Evolutionary conservation across 2,329 filamentous ascomycete species (phyloP).

Genomic region (Elsinoe australis): DNA sequence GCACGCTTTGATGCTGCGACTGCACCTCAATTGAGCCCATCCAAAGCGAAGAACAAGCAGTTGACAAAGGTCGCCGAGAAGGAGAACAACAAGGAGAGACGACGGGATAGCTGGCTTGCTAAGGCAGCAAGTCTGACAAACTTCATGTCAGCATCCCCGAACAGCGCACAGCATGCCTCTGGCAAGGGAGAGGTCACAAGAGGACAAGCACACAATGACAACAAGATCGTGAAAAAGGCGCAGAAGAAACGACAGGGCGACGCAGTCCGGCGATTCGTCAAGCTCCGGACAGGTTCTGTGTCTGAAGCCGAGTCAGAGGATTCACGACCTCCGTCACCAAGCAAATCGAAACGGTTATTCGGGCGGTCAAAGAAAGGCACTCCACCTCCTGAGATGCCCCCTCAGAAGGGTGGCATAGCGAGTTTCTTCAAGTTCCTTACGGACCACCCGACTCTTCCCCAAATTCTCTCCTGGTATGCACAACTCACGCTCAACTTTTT

Average conservation of each 20-base stretch:
- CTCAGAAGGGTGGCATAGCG: conserved; percentile 28
- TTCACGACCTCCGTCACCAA: neutral
- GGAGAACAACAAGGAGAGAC: conserved; percentile 26
- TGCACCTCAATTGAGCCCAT: conserved; percentile 26
- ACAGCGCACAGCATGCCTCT: conserved; percentile 23
- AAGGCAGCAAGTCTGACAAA: conserved; percentile 11
- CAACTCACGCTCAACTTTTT: conserved; percentile 60
- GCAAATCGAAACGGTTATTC: conserved; percentile 18
- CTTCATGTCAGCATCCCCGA: conserved; percentile 4
- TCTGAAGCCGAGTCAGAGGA: conserved; percentile 26
- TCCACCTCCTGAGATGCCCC: conserved; percentile 19
- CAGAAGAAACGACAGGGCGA: conserved; percentile 27
- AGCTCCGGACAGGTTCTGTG: conserved; percentile 28
- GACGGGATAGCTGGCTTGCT: conserved; percentile 11
- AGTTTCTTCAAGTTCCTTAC: conserved; percentile 56
- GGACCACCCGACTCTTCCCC: conserved; percentile 56
- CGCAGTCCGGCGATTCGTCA: conserved; percentile 23
- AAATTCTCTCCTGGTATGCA: conserved; percentile 58
- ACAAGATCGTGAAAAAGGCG: conserved; percentile 34
- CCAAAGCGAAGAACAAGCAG: conserved; percentile 27
- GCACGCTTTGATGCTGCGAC: conserved; percentile 20
- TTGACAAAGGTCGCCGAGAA: conserved; percentile 27
- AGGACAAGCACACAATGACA: conserved; percentile 26
- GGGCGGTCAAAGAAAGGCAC: conserved; percentile 13
- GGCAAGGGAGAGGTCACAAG: conserved; percentile 33